phyloP scores from a whole-genome alignment of 176 grass and related monocot species.

The Avena eriantha region DNA sequence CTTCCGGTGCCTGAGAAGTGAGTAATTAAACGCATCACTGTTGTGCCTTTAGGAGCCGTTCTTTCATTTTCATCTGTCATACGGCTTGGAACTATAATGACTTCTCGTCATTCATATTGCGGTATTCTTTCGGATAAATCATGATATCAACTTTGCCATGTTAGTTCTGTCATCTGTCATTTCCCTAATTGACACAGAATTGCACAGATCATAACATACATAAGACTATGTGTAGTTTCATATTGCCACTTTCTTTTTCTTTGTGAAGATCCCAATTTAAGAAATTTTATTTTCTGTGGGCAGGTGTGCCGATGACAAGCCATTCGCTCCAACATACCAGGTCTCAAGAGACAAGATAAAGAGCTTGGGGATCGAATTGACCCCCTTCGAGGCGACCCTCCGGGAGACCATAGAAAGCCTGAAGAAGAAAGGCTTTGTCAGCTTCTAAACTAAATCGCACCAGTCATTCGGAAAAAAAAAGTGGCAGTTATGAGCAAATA shows the following conservation, averaged over 20 bases:
- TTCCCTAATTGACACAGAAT: neutral
- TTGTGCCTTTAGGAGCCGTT: neutral
- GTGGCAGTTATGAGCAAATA: neutral
- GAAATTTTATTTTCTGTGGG: neutral
- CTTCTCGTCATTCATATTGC: too few species aligned
- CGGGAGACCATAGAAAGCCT: conserved; percentile 64
- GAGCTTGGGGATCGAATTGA: conserved; percentile 57
- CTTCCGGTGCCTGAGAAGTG: conserved; percentile 49
- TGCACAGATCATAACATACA: neutral
- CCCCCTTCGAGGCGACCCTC: conserved; percentile 45
- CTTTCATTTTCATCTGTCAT: neutral
- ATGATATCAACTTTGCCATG: neutral
- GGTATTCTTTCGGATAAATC: neutral
- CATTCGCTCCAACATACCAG: conserved; percentile 54
- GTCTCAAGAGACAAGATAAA: conserved; percentile 60
- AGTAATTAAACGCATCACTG: conserved; percentile 27
- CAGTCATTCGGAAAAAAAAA: neutral
- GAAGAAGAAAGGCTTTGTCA: conserved; percentile 57
- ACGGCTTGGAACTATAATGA: neutral
- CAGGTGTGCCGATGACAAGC: conserved; percentile 63
- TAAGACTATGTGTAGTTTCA: neutral
- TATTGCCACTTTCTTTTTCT: neutral
- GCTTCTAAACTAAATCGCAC: conserved; percentile 19
- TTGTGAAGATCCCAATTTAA: neutral
- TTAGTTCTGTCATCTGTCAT: neutral